Percentiles rank a stretch among this genome's conserved stretches.
These are phyloP conservation scores for Mycosarcoma mackinlayi DNA, from an alignment of 1,284 basidiomycete genomes.

Conservation along the genomic window DNA sequence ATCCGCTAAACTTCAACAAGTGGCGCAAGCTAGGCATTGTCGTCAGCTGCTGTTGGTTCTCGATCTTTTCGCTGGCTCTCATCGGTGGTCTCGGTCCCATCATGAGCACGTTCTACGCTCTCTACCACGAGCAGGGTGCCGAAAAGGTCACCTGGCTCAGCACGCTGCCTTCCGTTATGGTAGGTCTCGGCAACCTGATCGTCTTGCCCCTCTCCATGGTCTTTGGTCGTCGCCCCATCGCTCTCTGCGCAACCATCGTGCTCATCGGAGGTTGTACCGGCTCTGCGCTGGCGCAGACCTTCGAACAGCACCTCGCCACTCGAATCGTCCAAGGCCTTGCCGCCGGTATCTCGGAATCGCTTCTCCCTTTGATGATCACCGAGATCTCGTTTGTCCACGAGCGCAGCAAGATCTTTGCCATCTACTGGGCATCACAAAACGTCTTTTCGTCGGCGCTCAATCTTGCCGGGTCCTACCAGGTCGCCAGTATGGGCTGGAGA, in stretches of 20 bases:
- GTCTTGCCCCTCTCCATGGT: slow-evolving; percentile 4
- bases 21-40: slow-evolving; percentile 10
- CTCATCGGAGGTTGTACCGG: not conserved
- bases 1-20: slow-evolving; percentile 7
- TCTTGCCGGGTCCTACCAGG: slow-evolving; percentile 6
- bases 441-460: slow-evolving; percentile 8
- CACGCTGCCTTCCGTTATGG: slow-evolving; percentile 9
- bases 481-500: slow-evolving; percentile 5
- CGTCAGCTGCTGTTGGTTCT: slow-evolving; percentile 8
- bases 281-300: not conserved
- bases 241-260: not conserved
- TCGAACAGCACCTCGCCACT: slow-evolving; percentile 8
- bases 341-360: slow-evolving; percentile 4
- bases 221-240: not conserved
- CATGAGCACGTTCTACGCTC: slow-evolving; percentile 8
- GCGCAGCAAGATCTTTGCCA: slow-evolving; percentile 8
- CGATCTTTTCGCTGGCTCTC: slow-evolving; percentile 8
- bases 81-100: slow-evolving; percentile 7
- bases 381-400: slow-evolving; percentile 5
- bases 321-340: slow-evolving; percentile 8
- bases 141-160: slow-evolving; percentile 7
- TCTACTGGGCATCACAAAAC: slow-evolving; percentile 10
- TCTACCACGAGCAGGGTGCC: slow-evolving; percentile 3
- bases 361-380: slow-evolving; percentile 7
- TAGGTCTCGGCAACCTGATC: slow-evolving; percentile 4